These are phyloP conservation scores for Xylaria sp. DNA, from an alignment of 2,329 filamentous ascomycete species.

Conservation along the genomic window DNA sequence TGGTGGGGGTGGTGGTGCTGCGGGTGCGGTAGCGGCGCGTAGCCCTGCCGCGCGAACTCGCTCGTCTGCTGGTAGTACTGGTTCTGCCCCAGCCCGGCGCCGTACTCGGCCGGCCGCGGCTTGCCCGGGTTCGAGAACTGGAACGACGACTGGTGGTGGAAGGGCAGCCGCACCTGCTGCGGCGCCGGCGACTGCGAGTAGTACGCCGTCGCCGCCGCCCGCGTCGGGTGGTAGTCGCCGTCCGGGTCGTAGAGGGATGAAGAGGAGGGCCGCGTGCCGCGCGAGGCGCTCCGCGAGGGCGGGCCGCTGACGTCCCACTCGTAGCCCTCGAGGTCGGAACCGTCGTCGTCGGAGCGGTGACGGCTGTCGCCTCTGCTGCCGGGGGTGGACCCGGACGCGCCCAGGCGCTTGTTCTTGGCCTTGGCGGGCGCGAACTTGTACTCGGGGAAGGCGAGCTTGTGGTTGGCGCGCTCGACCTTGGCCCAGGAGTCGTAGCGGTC, in stretches of 20 bases:
- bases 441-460: conserved; percentile 79
- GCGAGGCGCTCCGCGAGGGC: conserved; percentile 36
- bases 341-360: conserved; percentile 42
- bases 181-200: conserved; percentile 13
- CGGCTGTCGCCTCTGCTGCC: conserved; percentile 33
- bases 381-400: too few relatives aligned
- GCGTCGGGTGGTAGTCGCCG: conserved; percentile 33
- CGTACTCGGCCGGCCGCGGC: conserved; percentile 44
- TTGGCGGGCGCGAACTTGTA: conserved; percentile 96
- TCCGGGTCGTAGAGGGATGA: conserved; percentile 35
- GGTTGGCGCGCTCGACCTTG: conserved; percentile 79
- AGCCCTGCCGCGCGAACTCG: conserved; percentile 24
- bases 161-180: conserved; percentile 14
- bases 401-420: conserved; percentile 47
- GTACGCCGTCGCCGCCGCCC: conserved; percentile 3
- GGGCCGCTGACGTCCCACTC: conserved; percentile 43
- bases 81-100: conserved; percentile 31
- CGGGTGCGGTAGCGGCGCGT: too few relatives aligned
- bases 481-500: conserved; percentile 79
- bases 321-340: conserved; percentile 51
- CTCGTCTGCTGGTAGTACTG: conserved; percentile 44
- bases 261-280: conserved; percentile 35
- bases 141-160: conserved; percentile 37
- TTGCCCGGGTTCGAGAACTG: conserved; percentile 41
- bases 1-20: conserved; percentile 16